phyloP scores from a whole-genome alignment of 306 rosid genomes.

The Cicer cuneatum region DNA sequence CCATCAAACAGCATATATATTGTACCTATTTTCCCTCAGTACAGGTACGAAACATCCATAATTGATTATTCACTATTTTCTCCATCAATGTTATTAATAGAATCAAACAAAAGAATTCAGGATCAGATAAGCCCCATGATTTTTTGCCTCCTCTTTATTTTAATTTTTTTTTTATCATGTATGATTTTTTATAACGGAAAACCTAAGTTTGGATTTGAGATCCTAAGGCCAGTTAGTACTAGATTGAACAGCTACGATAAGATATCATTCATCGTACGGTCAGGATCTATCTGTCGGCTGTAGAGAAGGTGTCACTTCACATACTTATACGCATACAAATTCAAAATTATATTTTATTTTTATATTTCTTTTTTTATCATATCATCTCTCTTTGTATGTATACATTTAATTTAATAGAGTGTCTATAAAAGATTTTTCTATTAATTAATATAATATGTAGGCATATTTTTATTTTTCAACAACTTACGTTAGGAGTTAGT shows the following conservation, averaged over 20 bases:
- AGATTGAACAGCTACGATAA: conserved; percentile 48
- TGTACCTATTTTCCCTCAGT: conserved; percentile 37
- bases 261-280: conserved; percentile 64
- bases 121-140: conserved; percentile 45
- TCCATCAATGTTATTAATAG: conserved; percentile 15
- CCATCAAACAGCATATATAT: conserved; percentile 46
- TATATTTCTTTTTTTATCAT: no score
- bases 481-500: no score
- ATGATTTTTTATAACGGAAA: conserved; percentile 11
- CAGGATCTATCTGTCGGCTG: conserved; percentile 69
- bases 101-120: conserved; percentile 47
- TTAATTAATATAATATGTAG: not conserved
- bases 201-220: conserved; percentile 49
- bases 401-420: no score
- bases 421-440: no score
- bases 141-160: conserved; percentile 37
- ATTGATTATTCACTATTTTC: conserved; percentile 43
- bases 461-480: no score
- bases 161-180: not conserved
- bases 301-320: conserved; percentile 53
- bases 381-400: no score
- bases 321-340: conserved; percentile 47
- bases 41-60: conserved; percentile 48
- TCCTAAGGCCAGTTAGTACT: conserved; percentile 42
- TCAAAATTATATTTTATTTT: no score